Conservation (phyloP, 2,329 filamentous ascomycete genomes). For the Huntiella bhutanensis region DNA sequence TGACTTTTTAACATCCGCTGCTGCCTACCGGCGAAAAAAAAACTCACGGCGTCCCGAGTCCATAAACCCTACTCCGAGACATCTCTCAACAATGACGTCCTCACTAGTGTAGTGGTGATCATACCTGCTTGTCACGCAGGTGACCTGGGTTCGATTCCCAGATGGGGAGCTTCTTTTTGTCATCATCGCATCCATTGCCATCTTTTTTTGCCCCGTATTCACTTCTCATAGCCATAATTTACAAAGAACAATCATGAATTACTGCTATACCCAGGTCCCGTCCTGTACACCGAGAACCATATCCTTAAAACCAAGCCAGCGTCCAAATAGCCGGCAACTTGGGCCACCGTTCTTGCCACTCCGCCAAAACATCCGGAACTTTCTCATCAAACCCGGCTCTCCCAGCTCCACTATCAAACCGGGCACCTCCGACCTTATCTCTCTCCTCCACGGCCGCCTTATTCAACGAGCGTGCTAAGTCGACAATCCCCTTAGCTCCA, state of each 20-base stretch:
- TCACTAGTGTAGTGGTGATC: conserved; percentile 11
- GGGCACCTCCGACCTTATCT: conserved; percentile 38
- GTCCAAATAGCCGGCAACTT: conserved; percentile 86
- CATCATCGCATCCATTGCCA: too few species aligned
- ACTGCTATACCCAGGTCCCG: too few species aligned
- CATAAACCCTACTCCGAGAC: not conserved
- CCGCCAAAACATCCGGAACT: conserved; percentile 76
- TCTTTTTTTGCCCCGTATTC: too few species aligned
- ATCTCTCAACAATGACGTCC: not conserved
- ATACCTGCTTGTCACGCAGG: conserved; percentile 12
- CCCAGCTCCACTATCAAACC: conserved; percentile 52
- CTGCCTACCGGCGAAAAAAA: too few species aligned
- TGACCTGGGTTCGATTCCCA: conserved; percentile 11
- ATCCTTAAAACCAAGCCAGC: conserved; percentile 67
- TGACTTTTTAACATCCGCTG: too few species aligned
- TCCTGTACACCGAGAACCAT: not conserved
- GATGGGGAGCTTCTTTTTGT: conserved; percentile 7
- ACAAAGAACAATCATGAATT: too few species aligned
- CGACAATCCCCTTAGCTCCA: conserved; percentile 78
- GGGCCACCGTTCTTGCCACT: conserved; percentile 92
- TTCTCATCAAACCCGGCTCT: conserved; percentile 73
- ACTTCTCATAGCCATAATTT: too few species aligned
- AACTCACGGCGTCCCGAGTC: not conserved
- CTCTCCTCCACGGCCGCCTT: conserved; percentile 61
- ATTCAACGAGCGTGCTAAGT: conserved; percentile 74